Percentiles rank a stretch among this genome's conserved stretches.
Conservation (phyloP, 148 eudicot species). For the Rhododendron kiyosumense region DNA sequence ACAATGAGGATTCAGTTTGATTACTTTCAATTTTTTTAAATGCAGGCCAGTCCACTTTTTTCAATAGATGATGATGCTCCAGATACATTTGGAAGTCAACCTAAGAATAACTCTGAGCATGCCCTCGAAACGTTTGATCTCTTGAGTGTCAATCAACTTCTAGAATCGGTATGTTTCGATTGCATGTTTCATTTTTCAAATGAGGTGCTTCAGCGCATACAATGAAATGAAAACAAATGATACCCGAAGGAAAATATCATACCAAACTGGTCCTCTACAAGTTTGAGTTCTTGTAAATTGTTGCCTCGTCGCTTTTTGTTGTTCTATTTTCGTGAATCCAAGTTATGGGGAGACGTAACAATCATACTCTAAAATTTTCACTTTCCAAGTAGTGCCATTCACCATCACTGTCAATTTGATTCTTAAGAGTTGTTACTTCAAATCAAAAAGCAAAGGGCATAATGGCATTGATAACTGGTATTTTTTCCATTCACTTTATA, state of each 20-base stretch:
- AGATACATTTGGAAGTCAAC: slow-evolving; percentile 26
- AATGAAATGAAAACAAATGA: background rate
- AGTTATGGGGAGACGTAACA: background rate
- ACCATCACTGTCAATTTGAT: background rate
- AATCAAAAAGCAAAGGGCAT: background rate
- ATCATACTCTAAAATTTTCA: background rate
- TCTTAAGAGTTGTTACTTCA: background rate
- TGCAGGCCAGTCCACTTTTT: slow-evolving; percentile 46
- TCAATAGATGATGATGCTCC: slow-evolving; percentile 45
- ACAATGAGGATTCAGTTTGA: background rate
- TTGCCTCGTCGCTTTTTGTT: background rate
- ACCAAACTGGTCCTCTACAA: background rate
- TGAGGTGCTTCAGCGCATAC: background rate
- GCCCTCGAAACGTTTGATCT: slow-evolving; percentile 37
- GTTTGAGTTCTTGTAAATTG: background rate
- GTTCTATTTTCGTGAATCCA: background rate
- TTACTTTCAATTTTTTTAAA: background rate
- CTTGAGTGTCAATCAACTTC: slow-evolving; percentile 71
- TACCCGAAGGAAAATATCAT: background rate
- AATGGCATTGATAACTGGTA: background rate
- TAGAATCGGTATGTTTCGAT: slow-evolving; percentile 66
- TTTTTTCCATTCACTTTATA: background rate
- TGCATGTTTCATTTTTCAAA: background rate
- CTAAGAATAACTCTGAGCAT: slow-evolving; percentile 34
- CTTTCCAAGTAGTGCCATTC: background rate